Conservation (phyloP, 148 eudicot genomes). For the Polygonum aviculare region DNA sequence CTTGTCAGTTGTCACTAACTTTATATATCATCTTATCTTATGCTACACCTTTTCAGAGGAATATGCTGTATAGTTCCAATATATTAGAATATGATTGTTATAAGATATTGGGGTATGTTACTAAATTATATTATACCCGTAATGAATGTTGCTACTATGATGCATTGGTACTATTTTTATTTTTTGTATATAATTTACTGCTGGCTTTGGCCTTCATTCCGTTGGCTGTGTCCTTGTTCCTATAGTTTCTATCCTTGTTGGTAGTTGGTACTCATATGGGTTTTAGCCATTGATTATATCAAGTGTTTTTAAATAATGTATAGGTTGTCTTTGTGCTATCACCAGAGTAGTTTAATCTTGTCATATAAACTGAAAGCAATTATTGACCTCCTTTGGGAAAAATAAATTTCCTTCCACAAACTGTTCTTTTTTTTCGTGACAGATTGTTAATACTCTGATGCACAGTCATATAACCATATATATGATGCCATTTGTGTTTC, state of each 20-base stretch:
- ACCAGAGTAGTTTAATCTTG: not conserved
- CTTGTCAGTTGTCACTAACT: not conserved
- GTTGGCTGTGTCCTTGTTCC: not conserved
- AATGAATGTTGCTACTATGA: not conserved
- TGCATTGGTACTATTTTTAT: not conserved
- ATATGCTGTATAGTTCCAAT: no score
- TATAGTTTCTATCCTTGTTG: not conserved
- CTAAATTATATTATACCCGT: not conserved
- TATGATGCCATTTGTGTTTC: not conserved
- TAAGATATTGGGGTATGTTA: not conserved
- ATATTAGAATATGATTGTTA: no score
- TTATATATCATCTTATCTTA: not conserved
- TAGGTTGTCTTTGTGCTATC: not conserved
- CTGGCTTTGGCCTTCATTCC: not conserved
- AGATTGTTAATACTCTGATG: no score
- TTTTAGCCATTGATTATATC: not conserved
- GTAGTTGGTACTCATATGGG: not conserved
- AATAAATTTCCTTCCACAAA: not conserved
- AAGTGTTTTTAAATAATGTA: not conserved
- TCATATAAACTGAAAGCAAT: not conserved
- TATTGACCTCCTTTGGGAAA: not conserved
- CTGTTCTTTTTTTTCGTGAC: not conserved
- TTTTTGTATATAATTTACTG: not conserved
- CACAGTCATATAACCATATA: not conserved
- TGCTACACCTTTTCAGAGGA: not conserved